phyloP scores from a whole-genome alignment of 2,329 filamentous ascomycete species.

The Chaetothyriales sp. region DNA sequence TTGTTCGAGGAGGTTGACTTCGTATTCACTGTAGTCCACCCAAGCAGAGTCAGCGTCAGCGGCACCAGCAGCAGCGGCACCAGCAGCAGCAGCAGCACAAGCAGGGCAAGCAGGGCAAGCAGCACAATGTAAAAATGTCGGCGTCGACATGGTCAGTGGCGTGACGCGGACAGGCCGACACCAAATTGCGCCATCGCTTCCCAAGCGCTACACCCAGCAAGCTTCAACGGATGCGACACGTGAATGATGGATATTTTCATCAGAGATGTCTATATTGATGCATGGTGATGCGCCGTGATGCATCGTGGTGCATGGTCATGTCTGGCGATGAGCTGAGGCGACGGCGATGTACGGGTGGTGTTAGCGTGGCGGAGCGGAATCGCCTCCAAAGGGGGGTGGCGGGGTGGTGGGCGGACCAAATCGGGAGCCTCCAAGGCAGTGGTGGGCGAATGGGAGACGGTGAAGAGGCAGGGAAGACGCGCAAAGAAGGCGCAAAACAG shows the following conservation, averaged over 20 bases:
- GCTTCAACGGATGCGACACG: too few species aligned
- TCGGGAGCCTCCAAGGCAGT: slow-evolving; percentile 7
- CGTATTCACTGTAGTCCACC: slow-evolving; percentile 56
- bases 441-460: slow-evolving; percentile 7
- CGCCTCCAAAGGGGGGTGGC: slow-evolving; percentile 7
- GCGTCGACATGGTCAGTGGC: background rate
- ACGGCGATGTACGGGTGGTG: slow-evolving; percentile 4
- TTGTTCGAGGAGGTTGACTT: slow-evolving; percentile 68
- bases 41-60: background rate
- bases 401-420: slow-evolving; percentile 10
- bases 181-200: too few species aligned
- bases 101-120: background rate
- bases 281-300: background rate
- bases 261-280: background rate
- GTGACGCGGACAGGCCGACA: background rate
- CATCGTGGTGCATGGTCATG: background rate
- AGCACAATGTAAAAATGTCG: background rate
- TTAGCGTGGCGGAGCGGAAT: slow-evolving; percentile 16
- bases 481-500: slow-evolving; percentile 2
- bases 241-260: background rate
- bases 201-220: too few species aligned
- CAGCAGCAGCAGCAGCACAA: too few species aligned
- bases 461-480: too few species aligned
- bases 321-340: slow-evolving; percentile 1
- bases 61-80: too few species aligned